Evolutionary conservation across 1,139 yeast species (phyloP), one percentile per base, ranked within the genome.

Genomic region (Pichia sp.): DNA sequence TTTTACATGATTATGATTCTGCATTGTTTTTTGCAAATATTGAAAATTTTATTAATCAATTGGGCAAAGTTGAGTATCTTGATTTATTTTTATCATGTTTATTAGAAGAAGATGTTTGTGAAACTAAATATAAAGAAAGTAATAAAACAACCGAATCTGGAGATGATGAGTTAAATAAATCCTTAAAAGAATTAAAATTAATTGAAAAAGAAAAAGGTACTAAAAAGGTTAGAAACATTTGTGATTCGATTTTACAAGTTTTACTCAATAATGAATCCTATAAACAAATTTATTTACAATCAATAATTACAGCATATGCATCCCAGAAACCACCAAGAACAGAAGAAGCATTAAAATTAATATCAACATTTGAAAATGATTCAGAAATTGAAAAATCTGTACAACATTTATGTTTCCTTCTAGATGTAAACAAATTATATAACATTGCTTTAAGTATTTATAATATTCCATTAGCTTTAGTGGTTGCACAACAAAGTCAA

Each of bases 401-500:
- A 31, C 80, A 86, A 35, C 97, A 92, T 60, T 68, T 92, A 48
- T 87, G 97, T 56, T 92, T 90, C 71, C 69, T 94, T 50, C 92
- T 86, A 59, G 99, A 92, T 65, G 95, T 89, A 31, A 87, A 87
- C 59, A 70, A 78, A 52, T 71, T 92, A 30, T 92, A 90, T 64
- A 74, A 81, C 43, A 80, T 84, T 20, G 86, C 97, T 0, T 72
- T 92, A 50, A 86, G 95, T 1, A 69, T 86, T 31, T 94, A 94
- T 59, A 86, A 92, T 62, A 81, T 94, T 35, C 81, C 81, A 49
- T 68, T 90, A 54, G 78, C 98, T 0, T 71, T 94, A 48, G 73
- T 77, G 10, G 81, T 94, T 52, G 98, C 98, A 0, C 97, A 94
- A 62, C 92, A 89, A 60, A 89, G 97, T 0, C 97, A 92, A 64